These are phyloP conservation scores for Omphalotus guepiniiformis DNA, from an alignment of 768 basidiomycete genomes.

Conservation along the genomic window DNA sequence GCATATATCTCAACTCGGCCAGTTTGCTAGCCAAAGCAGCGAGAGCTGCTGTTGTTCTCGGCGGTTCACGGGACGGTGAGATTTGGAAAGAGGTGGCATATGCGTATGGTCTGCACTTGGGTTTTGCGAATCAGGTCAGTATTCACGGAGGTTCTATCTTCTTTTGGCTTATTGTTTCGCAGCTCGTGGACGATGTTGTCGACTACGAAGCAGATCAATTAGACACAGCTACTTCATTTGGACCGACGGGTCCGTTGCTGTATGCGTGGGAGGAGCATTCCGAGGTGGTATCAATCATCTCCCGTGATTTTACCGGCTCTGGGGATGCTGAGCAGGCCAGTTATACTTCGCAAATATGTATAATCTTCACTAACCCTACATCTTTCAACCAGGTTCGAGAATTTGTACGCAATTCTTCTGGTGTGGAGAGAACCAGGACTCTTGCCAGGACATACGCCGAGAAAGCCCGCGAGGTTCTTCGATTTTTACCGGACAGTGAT, in stretches of 20 bases:
- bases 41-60: constrained; percentile 64
- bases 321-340: constrained; percentile 82
- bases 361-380: neutral
- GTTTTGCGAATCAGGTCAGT: constrained; percentile 53
- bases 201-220: constrained; percentile 65
- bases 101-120: constrained; percentile 70
- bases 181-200: constrained; percentile 85
- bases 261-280: constrained; percentile 86
- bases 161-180: constrained; percentile 6
- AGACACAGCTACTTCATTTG: constrained; percentile 51
- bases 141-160: constrained; percentile 3
- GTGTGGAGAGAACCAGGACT: constrained; percentile 70
- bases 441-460: constrained; percentile 75
- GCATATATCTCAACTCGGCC: constrained; percentile 75
- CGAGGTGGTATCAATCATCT: constrained; percentile 71
- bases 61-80: constrained; percentile 60
- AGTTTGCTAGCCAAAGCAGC: constrained; percentile 71
- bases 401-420: constrained; percentile 64
- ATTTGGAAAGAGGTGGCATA: constrained; percentile 75
- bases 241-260: constrained; percentile 75
- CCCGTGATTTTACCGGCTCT: constrained; percentile 66
- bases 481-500: constrained; percentile 74
- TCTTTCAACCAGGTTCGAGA: constrained; percentile 51
- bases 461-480: constrained; percentile 68
- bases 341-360: constrained; percentile 2